phyloP scores from a whole-genome alignment of 2,329 filamentous ascomycete species.

The Thermothelomyces thermophilus region DNA sequence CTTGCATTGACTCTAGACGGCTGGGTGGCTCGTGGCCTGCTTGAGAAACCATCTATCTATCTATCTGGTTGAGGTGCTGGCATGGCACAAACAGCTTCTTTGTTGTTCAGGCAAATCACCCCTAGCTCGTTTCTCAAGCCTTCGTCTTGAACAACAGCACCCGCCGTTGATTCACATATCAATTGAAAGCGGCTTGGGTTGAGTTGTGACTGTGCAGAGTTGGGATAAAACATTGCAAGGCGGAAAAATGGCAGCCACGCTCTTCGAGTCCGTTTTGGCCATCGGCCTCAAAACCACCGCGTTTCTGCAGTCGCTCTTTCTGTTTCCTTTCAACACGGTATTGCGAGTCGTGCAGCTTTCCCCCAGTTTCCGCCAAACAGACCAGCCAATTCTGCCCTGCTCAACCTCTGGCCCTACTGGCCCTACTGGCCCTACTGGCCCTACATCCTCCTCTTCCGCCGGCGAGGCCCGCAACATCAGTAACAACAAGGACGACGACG shows the following conservation, averaged over 20 bases:
- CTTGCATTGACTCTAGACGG: background rate
- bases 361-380: slow-evolving; percentile 9
- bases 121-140: no score
- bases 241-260: slow-evolving; percentile 22
- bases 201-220: background rate
- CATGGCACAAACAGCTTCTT: no score
- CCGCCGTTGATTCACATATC: no score
- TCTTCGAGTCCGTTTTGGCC: slow-evolving; percentile 18
- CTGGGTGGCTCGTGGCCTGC: no score
- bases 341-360: slow-evolving; percentile 17
- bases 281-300: slow-evolving; percentile 20
- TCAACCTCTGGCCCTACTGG: slow-evolving; percentile 6
- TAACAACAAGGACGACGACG: background rate
- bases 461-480: background rate
- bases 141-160: no score
- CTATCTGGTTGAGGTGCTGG: no score
- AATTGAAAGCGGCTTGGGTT: background rate
- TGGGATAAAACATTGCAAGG: background rate
- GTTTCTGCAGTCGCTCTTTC: slow-evolving; percentile 23
- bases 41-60: no score
- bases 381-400: slow-evolving; percentile 10
- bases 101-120: no score
- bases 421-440: background rate
- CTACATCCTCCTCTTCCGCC: slow-evolving; percentile 1
- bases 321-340: slow-evolving; percentile 19